Conservation (phyloP, 2,329 filamentous ascomycete species). For the Monilinia laxa region DNA sequence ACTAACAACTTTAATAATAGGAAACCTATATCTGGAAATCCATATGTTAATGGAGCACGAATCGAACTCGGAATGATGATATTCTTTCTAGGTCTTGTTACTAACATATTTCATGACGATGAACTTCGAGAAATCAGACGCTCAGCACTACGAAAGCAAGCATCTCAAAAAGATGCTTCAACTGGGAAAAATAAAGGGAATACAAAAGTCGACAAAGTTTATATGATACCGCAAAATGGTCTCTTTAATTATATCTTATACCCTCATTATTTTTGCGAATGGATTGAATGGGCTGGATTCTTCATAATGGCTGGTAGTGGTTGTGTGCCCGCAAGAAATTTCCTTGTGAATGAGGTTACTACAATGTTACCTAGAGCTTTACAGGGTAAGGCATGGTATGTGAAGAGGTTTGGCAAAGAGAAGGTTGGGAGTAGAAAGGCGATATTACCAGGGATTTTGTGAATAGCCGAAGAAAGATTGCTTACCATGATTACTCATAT, state of each 20-base stretch:
- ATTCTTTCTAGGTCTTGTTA: slow-evolving; percentile 73
- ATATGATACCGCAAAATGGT: slow-evolving; percentile 80
- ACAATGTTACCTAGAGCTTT: slow-evolving; percentile 87
- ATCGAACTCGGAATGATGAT: slow-evolving; percentile 66
- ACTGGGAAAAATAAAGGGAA: slow-evolving; percentile 35
- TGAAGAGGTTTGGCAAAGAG: slow-evolving; percentile 81
- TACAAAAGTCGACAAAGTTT: slow-evolving; percentile 68
- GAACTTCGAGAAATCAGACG: slow-evolving; percentile 83
- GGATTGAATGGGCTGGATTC: slow-evolving; percentile 93
- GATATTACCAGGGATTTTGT: slow-evolving; percentile 56
- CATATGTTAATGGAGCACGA: slow-evolving; percentile 41
- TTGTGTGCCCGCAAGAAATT: slow-evolving; percentile 74
- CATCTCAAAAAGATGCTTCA: slow-evolving; percentile 41
- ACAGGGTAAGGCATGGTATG: slow-evolving; percentile 81
- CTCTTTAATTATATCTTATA: slow-evolving; percentile 81
- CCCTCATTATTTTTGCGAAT: slow-evolving; percentile 95
- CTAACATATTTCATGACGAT: slow-evolving; percentile 88
- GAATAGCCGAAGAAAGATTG: slow-evolving; percentile 18
- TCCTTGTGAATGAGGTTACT: slow-evolving; percentile 82
- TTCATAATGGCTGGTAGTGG: slow-evolving; percentile 69
- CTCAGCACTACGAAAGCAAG: slow-evolving; percentile 61
- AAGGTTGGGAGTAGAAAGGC: slow-evolving; percentile 74
- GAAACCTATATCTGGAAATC: slow-evolving; percentile 36
- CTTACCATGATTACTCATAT: not conserved
- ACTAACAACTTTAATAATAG: not conserved